Conservation (phyloP, 768 basidiomycete species). For the Trametes elegans region DNA sequence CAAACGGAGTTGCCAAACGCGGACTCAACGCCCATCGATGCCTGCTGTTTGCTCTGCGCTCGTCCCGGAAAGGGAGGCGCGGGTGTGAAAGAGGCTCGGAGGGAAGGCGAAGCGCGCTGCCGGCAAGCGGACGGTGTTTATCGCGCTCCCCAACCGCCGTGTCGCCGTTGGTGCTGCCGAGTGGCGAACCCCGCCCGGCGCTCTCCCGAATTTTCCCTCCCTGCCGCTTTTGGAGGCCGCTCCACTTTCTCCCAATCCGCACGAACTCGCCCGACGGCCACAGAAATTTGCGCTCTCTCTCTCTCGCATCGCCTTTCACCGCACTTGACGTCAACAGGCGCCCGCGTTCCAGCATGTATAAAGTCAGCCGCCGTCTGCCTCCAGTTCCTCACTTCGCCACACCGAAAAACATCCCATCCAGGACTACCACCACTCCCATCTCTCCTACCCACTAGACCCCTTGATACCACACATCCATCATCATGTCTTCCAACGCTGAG, state of each 20-base stretch:
- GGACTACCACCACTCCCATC: conserved; percentile 1
- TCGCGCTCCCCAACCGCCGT: conserved; percentile 1
- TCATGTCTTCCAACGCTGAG: conserved; percentile 22
- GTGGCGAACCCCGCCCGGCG: conserved; percentile 11
- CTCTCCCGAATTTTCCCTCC: conserved; percentile 13
- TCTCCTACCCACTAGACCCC: neutral
- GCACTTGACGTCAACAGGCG: conserved; percentile 13
- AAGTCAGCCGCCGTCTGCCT: neutral
- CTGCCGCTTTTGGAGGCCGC: neutral
- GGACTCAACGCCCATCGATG: conserved; percentile 22
- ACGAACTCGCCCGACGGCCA: neutral
- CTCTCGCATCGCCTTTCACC: neutral
- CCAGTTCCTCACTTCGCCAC: conserved; percentile 8
- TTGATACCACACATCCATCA: conserved; percentile 9
- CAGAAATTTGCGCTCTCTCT: conserved; percentile 11
- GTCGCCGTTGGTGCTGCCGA: neutral
- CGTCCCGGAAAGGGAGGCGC: conserved; percentile 1
- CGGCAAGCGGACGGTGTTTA: neutral
- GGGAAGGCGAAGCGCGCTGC: too few species aligned
- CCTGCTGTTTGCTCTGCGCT: neutral
- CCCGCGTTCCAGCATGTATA: neutral
- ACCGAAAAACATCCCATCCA: neutral
- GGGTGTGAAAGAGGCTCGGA: neutral
- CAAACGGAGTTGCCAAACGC: conserved; percentile 4
- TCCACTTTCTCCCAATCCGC: neutral